Conservation (phyloP, 2,329 filamentous ascomycete genomes). For the Sclerotinia borealis region DNA sequence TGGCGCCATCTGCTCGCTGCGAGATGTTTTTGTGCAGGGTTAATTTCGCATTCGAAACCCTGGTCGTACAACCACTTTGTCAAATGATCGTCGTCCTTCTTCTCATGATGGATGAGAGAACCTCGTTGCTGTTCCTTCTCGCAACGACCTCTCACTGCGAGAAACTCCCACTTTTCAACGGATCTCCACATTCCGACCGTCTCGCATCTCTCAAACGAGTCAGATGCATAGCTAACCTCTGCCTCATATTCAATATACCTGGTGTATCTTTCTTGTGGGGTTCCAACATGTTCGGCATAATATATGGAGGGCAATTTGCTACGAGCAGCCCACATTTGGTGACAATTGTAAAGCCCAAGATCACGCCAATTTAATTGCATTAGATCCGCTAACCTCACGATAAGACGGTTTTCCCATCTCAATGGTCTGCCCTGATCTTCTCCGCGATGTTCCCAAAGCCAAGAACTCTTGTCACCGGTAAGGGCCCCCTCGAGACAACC, state of each 20-base stretch:
- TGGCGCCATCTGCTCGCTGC: not conserved
- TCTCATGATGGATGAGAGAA: not conserved
- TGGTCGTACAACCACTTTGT: not conserved
- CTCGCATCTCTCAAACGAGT: not conserved
- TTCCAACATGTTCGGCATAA: not conserved
- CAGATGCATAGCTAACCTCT: not conserved
- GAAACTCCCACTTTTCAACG: not conserved
- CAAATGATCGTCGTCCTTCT: not conserved
- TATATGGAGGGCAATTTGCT: not conserved
- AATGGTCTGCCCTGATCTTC: not conserved
- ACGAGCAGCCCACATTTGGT: not conserved
- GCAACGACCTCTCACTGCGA: not conserved
- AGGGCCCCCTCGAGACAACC: not conserved
- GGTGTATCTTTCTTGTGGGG: too few relatives aligned
- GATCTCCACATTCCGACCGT: not conserved
- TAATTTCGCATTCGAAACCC: not conserved
- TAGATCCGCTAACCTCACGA: not conserved
- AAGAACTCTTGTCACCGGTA: not conserved
- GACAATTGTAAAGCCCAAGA: fast-evolving
- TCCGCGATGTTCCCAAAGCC: not conserved
- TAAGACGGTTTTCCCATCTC: not conserved
- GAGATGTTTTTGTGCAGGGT: fast-evolving
- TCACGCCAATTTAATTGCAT: not conserved
- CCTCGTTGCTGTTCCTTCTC: not conserved
- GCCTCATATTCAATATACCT: too few relatives aligned